Evolutionary conservation across 345 rosid species (phyloP), one percentile per base, ranked within the genome.

Genomic region (Kandelia obovata): DNA sequence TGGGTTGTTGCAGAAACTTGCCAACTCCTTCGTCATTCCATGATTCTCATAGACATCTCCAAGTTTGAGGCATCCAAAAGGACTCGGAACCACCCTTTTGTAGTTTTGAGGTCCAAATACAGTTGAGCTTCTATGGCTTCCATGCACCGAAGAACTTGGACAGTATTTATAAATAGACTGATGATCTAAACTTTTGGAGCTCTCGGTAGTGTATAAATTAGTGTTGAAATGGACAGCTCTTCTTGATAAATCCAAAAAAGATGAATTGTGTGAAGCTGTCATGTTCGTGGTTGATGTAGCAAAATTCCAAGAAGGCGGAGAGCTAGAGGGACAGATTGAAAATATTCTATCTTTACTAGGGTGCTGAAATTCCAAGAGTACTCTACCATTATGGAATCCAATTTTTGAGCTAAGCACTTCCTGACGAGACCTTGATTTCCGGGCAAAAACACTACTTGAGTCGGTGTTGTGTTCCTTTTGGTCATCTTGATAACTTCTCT

Each of bases 51-150:
- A 25, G 53, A 64, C 53, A 47, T 69, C 82, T 26, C 75, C 79
- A 46, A 66, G 59, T 57, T 76, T 76, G 32, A 69, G 62, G 63
- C n/a, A 68, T 15, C 83, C 81, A 15, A 79, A 79, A 31, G 86
- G 82, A 75, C 74, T 79, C 21, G 77, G 76, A 67, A 81, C 80
- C 9, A 75, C 73, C 68, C 73, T 79, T 49, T 71, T 79, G 67
- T 75, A 61, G 20, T 66, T 77, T 20, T 69, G 55, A 19, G 74
- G 37, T 23, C 70, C 81, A 39, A 71, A 19, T 39, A 68, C 31
- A 61, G 21, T 65, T 8, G 79, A 57, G 65, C 57, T 68, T 52
- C 66, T 34, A 34, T 65, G 47, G 62, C 62, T 67, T 20, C 69
- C 59, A 30, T 61, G 26, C 13, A 43, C 0, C 13, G 77, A 67